A percentile compares a stretch with the other conserved stretches of the same genome.
Conservation (phyloP, 2,329 filamentous ascomycete genomes). For the Sphaerulina musiva region DNA sequence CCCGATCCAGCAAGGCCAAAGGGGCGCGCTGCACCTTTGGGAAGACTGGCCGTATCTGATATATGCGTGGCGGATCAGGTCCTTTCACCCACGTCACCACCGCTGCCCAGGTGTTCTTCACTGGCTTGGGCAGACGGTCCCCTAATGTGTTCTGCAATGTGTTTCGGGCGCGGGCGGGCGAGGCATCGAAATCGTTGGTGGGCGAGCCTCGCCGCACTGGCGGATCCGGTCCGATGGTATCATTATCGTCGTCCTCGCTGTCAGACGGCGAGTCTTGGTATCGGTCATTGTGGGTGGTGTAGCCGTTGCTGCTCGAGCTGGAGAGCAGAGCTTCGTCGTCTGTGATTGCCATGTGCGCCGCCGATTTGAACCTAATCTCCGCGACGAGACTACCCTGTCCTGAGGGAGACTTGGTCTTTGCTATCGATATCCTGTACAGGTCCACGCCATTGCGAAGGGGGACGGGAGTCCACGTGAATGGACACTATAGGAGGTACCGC, state of each 20-base stretch:
- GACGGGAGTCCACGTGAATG: too few species aligned
- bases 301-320: constrained; percentile 16
- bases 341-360: constrained; percentile 1
- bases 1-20: constrained; percentile 55
- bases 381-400: not conserved
- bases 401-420: not conserved
- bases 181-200: constrained; percentile 24
- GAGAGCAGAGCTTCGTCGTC: constrained; percentile 12
- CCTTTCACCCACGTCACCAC: constrained; percentile 44
- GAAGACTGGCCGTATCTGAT: constrained; percentile 50
- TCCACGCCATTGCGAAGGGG: too few species aligned
- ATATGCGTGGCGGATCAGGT: constrained; percentile 44
- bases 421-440: not conserved
- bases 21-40: constrained; percentile 63
- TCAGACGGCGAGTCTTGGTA: constrained; percentile 32
- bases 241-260: constrained; percentile 30
- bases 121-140: constrained; percentile 24
- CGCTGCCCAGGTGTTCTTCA: constrained; percentile 32
- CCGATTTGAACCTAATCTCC: not conserved
- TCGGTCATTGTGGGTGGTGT: constrained; percentile 16
- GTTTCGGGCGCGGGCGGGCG: constrained; percentile 11
- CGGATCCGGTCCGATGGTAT: constrained; percentile 25
- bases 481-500: too few species aligned
- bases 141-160: constrained; percentile 25
- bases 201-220: constrained; percentile 22